These are phyloP conservation scores for Sorghum bicolor DNA, from an alignment of 176 grass and related monocot genomes.

Conservation along the genomic window Sorghum_bicolor_NCBIv3 NC_012872.2:60975501-60976000, in stretches of 20 bases:
- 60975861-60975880: neutral
- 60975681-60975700: neutral
- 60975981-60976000: too few relatives aligned
- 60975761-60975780: conserved; percentile 5
- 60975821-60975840: neutral
- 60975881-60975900: neutral
- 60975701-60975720: conserved; percentile 17
- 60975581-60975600: neutral
- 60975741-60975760: conserved; percentile 23
- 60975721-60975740: neutral
- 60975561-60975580: neutral
- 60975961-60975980: neutral
- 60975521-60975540: neutral
- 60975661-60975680: neutral
- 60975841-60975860: neutral
- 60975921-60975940: too few relatives aligned
- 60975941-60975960: neutral
- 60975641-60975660: neutral
- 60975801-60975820: neutral
- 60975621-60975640: neutral
- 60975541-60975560: neutral
- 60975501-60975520: neutral
- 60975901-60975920: neutral
- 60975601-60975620: neutral
- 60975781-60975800: neutral